Base-by-base conservation (phyloP, 352 stramenopile genomes). In the Globisporangium apiculatum region DNA sequence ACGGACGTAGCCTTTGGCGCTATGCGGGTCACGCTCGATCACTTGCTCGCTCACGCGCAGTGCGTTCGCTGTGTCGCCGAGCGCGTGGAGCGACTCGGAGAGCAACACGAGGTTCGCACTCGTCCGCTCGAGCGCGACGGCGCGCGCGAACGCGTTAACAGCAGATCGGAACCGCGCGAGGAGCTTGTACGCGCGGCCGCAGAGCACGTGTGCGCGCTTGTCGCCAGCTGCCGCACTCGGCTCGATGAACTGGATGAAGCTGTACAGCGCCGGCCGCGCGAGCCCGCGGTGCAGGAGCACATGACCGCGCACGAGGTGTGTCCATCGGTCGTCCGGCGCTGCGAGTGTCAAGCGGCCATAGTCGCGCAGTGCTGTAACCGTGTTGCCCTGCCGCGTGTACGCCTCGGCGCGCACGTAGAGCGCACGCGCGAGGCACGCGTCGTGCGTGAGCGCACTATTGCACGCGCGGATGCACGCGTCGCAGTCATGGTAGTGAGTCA, bases 401-500 rank as follows among this genome's bases (percentile, higher is more conserved):
- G 82, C 79, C 54, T 92, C 82, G 11, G 55, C 82, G 12, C 82
- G 77, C 40, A 92, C 48, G 52, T 89, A 89, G 14, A 92, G 60
- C 37, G 78, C 82, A 7, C 77, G 67, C 18, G 72, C 62, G 17
- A 92, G 68, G 43, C 75, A 71, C 18, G 76, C 76, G 48, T 92
- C 82, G 42, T 87, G 89, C 2, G 66, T 69, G 17, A 90, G 57
- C 8, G 82, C 82, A 42, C 65, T 88, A 1, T 75, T 72, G 47
- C 79, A 92, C 17, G 79, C 79, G 24, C 75, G 76, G 40, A 87
- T 71, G 53, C 79, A 87, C 41, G 72, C 82, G 15, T 79, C 79
- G 48, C 70, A 73, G 58, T 92, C 82, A 50, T 90, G 82, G 53
- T 89, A 92, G 55, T 92, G 79, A 49, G 87, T 89, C 5, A 92